Conservation (phyloP, 495 filamentous ascomycete genomes). For the Talaromyces wortmannii region DNA sequence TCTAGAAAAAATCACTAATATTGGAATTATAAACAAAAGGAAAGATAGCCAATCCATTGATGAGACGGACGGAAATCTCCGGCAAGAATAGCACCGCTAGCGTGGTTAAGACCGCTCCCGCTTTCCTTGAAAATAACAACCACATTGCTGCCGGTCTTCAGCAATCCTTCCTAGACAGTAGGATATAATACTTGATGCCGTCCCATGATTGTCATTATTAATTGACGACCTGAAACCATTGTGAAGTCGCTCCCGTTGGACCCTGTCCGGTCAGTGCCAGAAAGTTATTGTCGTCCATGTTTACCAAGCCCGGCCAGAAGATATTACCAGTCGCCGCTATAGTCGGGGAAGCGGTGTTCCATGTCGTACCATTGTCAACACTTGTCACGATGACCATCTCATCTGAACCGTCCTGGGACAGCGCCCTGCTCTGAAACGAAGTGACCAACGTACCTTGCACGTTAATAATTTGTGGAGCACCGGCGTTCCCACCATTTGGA, state of each 20-base stretch:
- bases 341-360: neutral
- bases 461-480: constrained; percentile 39
- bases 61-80: no score
- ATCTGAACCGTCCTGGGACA: neutral
- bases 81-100: no score
- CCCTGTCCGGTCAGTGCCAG: neutral
- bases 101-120: no score
- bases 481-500: constrained; percentile 18
- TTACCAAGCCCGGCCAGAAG: neutral
- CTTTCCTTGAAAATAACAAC: no score
- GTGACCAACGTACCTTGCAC: constrained; percentile 35
- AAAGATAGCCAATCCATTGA: no score
- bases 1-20: no score
- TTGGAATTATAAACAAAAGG: no score
- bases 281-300: neutral
- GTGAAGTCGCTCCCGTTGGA: neutral
- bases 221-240: neutral
- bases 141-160: no score
- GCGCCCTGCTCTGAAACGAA: constrained; percentile 29
- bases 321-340: neutral
- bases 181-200: no score
- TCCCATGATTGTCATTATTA: no score
- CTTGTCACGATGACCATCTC: neutral
- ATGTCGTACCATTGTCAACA: neutral
- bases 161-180: no score